phyloP scores from a whole-genome alignment of 306 rosid species.

The Ammopiptanthus mongolicus region DNA sequence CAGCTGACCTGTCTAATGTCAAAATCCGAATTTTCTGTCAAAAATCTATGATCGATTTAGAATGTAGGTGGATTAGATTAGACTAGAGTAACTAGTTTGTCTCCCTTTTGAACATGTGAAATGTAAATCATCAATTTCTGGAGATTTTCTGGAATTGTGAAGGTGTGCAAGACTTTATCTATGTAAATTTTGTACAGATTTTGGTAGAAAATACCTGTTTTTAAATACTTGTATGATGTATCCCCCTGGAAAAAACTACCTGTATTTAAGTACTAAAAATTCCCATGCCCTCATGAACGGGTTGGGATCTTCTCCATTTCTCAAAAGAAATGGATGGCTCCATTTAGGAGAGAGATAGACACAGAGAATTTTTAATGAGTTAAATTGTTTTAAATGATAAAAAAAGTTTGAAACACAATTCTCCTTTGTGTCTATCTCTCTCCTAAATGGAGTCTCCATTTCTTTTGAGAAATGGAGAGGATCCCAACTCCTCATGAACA shows the following conservation, averaged over 20 bases:
- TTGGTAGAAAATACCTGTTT: background rate
- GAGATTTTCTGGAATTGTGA: constrained; percentile 11
- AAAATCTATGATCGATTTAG: background rate
- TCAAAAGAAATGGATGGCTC: too few species aligned
- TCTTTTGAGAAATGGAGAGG: too few species aligned
- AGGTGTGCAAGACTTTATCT: background rate
- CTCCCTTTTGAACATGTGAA: background rate
- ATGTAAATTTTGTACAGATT: background rate
- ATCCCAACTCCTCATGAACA: background rate
- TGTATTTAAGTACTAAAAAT: background rate
- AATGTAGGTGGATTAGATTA: background rate
- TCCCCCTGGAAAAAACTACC: background rate
- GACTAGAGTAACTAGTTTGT: background rate
- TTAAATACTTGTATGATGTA: background rate
- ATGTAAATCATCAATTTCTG: background rate
- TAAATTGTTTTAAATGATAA: too few species aligned
- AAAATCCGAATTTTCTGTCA: background rate
- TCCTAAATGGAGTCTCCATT: too few species aligned
- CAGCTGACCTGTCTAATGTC: background rate
- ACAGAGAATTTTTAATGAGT: too few species aligned
- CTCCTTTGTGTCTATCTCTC: too few species aligned
- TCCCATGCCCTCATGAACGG: background rate
- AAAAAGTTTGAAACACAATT: too few species aligned
- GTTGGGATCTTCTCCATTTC: too few species aligned
- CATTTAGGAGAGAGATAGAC: too few species aligned